Evolutionary conservation across 164 flowering plant genomes (phyloP), one percentile per base, ranked within the genome.

Genomic region (Protea cynaroides): DNA sequence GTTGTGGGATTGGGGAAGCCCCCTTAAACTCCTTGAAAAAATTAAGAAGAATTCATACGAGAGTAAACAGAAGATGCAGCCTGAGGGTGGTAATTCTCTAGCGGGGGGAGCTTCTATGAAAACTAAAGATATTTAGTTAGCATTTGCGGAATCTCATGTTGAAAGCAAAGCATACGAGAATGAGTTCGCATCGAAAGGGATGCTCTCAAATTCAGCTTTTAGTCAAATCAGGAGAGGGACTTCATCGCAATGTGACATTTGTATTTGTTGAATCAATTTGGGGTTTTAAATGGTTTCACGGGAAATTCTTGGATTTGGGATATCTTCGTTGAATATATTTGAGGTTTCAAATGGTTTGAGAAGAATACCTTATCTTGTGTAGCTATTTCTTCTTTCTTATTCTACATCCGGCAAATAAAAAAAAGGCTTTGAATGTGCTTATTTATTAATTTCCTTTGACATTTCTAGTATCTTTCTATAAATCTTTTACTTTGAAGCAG

Each of bases 1-100:
- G 88, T 91, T 58, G 91, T 89, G 80, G 99, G 99, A 56, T 96
- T 94, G 53, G 97, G 99, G 56, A 85, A 76, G 64, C n/a, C 86
- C 92, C 67, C 96, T 94, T 63, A 82, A 69, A 74, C 82, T 85
- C 58, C 83, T 85, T 22, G 84, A 86, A 76, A 86, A 76, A 71
- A 71, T 65, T 37, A 88, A 78, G 80, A 88, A 86, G 69, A 88
- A 84, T 59, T 67, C 69, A 47, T 86, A 84, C 62, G 83, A 67
- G 58, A 73, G 61, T 56, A 76, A 37, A 65, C 51, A 64, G 25
- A 82, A 72, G 52, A 29, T 59, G 50, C 70, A 70, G 43, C 34
- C 75, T 58, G 82, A 73, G 69, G 80, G 63, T 47, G 75, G 73
- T 25, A 74, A 72, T n/a, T 67, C 87, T 18, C 37, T 53, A 60